Base-by-base conservation (phyloP, 768 basidiomycete genomes). In the Tubosaeta sp. region DNA sequence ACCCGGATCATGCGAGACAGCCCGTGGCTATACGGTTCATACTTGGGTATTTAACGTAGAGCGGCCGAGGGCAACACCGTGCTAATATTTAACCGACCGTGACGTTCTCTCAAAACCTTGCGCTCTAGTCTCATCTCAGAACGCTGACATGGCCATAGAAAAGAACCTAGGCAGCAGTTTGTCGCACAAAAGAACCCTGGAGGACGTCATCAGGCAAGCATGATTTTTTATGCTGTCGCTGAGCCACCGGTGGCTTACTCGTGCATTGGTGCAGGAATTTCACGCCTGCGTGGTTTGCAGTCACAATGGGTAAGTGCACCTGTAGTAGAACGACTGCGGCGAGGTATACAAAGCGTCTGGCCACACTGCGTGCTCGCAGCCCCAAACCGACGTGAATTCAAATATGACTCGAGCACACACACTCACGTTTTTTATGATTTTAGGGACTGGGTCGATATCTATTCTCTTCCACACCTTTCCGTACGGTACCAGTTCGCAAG, bases 381-480 rank as follows among this genome's bases (percentile, higher is more conserved):
- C 21, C 41, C 18, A 29, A 2, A 35, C 29, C 3, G 25, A 14
- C 18, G 22, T 7, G n/a, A 31, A 18, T 16, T 30, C 24, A 36
- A 46, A 14, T 18, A 24, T 45, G 21, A 29, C 11, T 16, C 10
- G 18, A 31, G 11, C 30, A 9, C 31, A 27, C 9, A 44, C 18
- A 25, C 49, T 51, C 34, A 54, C 29, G 3, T 49, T 41, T 45
- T 21, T 36, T 21, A 30, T 34, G 32, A 27, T 39, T 42, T 38
- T 41, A 71, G 74, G 80, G 6, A 81, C 79, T 0, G 80, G 80
- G 3, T 69, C 74, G 0, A 67, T 85, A 13, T 79, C 80, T 53
- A 73, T 76, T 32, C 72, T 87, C 30, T 79, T 84, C 59, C 69
- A 75, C 34, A 71, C 61, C 10, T 83, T 82, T 59, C 85, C 83